Percentiles rank a stretch among this genome's conserved stretches.
These are phyloP conservation scores for Euphorbia celastroides DNA, from an alignment of 441 rosid genomes.

Conservation along the genomic window DNA sequence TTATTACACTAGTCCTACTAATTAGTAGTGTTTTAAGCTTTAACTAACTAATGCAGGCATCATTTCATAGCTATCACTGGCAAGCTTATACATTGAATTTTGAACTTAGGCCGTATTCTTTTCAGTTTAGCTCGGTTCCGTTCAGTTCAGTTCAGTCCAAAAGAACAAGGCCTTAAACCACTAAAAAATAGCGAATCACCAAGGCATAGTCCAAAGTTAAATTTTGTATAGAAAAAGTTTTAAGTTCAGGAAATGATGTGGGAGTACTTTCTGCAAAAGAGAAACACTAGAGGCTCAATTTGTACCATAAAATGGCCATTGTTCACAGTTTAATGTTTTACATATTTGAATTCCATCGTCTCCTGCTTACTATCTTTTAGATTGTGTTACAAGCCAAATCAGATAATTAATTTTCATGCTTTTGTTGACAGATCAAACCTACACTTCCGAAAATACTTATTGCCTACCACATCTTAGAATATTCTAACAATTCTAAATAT, in stretches of 20 bases:
- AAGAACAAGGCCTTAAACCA: neutral
- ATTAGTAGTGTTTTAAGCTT: neutral
- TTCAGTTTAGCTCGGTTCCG: too few species aligned
- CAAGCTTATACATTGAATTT: neutral
- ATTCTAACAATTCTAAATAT: neutral
- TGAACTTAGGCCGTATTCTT: too few species aligned
- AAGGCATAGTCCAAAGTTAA: neutral
- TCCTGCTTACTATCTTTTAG: neutral
- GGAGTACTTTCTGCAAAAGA: neutral
- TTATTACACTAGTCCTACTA: neutral
- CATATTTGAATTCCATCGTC: neutral
- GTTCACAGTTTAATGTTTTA: constrained; percentile 1
- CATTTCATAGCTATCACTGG: neutral
- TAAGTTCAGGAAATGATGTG: neutral
- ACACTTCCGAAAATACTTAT: neutral
- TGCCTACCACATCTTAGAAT: neutral
- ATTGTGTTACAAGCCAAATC: neutral
- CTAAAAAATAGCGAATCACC: constrained; percentile 3
- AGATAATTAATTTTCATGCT: neutral
- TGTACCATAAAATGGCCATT: neutral
- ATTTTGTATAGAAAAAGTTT: neutral
- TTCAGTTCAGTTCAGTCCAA: neutral
- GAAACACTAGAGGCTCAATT: neutral
- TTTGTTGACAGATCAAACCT: neutral
- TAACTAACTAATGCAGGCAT: neutral